These are phyloP conservation scores for Chlorophyllum brunneum DNA, from an alignment of 768 basidiomycete species.

Conservation along the genomic window DNA sequence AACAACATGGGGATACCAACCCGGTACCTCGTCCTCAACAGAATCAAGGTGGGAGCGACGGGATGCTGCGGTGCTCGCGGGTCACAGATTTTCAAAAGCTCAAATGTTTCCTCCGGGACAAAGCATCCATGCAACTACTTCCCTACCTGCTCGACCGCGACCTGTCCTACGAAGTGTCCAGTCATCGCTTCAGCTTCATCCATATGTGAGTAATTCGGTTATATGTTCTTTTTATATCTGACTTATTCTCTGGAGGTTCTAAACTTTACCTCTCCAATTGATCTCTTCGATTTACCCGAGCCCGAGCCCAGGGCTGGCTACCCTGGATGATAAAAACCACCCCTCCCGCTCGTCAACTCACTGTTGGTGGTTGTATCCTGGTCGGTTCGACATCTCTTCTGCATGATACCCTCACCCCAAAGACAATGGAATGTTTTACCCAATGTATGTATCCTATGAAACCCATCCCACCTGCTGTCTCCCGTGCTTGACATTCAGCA, in stretches of 20 bases:
- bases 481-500: too few relatives aligned
- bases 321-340: background rate
- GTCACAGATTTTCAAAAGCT: constrained; percentile 7
- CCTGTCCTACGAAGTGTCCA: constrained; percentile 6
- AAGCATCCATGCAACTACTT: constrained; percentile 15
- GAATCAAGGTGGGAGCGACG: constrained; percentile 11
- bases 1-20: constrained; percentile 5
- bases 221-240: background rate
- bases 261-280: constrained; percentile 43
- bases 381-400: background rate
- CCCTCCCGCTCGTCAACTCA: background rate
- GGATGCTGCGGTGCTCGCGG: constrained; percentile 10
- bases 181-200: constrained; percentile 31
- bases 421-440: too few relatives aligned
- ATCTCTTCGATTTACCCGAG: constrained; percentile 24
- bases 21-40: background rate
- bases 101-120: constrained; percentile 6
- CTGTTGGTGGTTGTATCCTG: background rate
- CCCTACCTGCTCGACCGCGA: constrained; percentile 12
- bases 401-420: background rate
- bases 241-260: constrained; percentile 27
- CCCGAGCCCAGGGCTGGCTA: background rate
- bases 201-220: constrained; percentile 31
- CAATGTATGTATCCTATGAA: too few relatives aligned
- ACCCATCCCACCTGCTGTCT: too few relatives aligned